A percentile compares a stretch with the other conserved stretches of the same genome.
Evolutionary conservation across 139 green algal genomes (phyloP).

Genomic region (Chlamydomonas sp.): DNA sequence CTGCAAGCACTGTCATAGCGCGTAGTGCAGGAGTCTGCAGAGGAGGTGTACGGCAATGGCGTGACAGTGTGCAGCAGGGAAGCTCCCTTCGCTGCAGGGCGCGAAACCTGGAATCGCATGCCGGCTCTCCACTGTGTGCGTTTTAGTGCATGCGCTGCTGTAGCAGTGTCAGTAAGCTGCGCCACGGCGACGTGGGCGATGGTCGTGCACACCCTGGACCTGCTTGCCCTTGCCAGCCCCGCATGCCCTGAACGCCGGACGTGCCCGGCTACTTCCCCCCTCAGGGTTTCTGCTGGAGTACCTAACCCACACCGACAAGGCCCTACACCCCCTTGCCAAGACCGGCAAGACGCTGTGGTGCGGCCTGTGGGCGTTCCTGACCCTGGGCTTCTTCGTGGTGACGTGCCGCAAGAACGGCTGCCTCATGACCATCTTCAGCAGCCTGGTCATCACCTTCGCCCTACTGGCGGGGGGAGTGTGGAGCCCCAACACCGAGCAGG

Average conservation of each 20-base stretch:
- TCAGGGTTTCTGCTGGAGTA: constrained; percentile 44
- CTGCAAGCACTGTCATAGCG: neutral
- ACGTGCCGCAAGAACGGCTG: constrained; percentile 51
- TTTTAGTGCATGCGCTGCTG: neutral
- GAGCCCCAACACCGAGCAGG: constrained; percentile 21
- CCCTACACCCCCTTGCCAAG: neutral
- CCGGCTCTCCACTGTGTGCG: no score
- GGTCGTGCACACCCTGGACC: constrained; percentile 25
- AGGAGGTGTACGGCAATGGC: neutral
- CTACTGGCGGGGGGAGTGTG: constrained; percentile 60
- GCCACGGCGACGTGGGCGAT: constrained; percentile 50
- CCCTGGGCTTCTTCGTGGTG: constrained; percentile 63
- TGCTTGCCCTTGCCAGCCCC: neutral
- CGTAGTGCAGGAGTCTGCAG: no score
- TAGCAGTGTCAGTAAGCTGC: neutral
- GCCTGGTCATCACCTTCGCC: constrained; percentile 58
- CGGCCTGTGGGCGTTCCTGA: constrained; percentile 73
- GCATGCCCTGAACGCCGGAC: neutral
- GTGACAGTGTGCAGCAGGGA: neutral
- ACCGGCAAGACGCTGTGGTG: constrained; percentile 58
- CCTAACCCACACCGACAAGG: neutral
- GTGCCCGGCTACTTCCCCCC: constrained; percentile 18
- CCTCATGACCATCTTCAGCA: constrained; percentile 44
- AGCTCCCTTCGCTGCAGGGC: no score
- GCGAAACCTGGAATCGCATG: no score